Base-by-base conservation (phyloP, 108 stramenopile genomes). In the Skeletonema potamos region DNA sequence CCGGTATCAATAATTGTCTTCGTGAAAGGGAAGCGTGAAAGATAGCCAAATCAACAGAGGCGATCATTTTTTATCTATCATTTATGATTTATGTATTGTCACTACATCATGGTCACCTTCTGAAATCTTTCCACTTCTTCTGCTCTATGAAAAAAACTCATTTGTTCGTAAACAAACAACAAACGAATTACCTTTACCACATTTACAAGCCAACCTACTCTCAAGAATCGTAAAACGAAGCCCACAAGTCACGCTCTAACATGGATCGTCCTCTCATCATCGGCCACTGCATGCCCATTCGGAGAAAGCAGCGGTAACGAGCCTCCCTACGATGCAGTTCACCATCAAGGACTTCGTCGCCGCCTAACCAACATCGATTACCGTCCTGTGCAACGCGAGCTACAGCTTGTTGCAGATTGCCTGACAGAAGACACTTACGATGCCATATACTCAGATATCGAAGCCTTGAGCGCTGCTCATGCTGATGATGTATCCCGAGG, bases 361-460 rank as follows among this genome's bases (percentile, higher is more conserved):
- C 59, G 59, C 2, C 15, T 61, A 6, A 70, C 43, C 17, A 20
- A 41, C 37, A 30, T 61, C 2, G 24, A 28, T 6, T 18, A 33
- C 15, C 27, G 36, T 22, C 69, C 69, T 4, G 43, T 32, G 3
- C 44, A 70, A 6, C 33, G 20, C 26, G 30, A 61, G 30, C 22
- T 60, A 10, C 27, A 37, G 15, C 10, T 62, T 15, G 54, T 27
- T 27, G 71, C 15, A 63, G 46, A 54, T 12, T 73, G 72, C 28
- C 1, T 73, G 29, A 26, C 72, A 12, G 37, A 11, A 28, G 30
- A 7, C 22, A 60, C 20, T 34, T 73, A 78, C 26, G 77, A 78
- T 60, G 72, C 12, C 20, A 71, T 78, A 28, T 36, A 57, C 32
- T 43, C 15, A 18, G 76, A 70, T 59, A 65, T 77, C 37, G 39